Base-by-base conservation (phyloP, 371 early-diverging fungal species). In the Smittium culicis region DNA sequence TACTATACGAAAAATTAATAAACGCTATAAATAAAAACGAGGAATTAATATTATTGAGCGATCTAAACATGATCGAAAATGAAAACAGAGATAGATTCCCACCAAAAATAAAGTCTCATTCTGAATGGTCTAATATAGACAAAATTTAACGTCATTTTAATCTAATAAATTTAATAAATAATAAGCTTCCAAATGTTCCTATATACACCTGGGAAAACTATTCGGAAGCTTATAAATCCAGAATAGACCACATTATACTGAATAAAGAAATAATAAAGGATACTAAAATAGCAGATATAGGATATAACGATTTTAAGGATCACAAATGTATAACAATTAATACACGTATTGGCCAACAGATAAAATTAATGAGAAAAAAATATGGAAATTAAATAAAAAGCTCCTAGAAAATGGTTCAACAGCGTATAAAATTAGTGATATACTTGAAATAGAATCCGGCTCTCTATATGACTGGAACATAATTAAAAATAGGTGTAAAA, bases 231-330 rank as follows among this genome's bases (percentile, higher is more conserved):
- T 33, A n/a, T 33, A 63, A 32, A 33, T 5, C 33, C 5, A 63
- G 63, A 33, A 63, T 63, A 30, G 63, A 63, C 63, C 63, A 63
- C 17, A 63, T 63, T 27, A 31, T 63, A 24, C 17, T 63, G 29
- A 17, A 20, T 63, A 33, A 63, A 63, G 5, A 31, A 5, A 25
- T 24, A 63, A 30, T 3, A n/a, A 14, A 27, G 11, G 2, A 30
- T 8, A 24, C 35, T 2, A 63, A 33, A 63, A 63, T 34, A 31
- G 17, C 32, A 35, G 35, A n/a, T 32, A 32, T 32, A 30, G 5
- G 14, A n/a, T 34, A 2, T 35, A 35, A 35, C n/a, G 34, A 31
- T 24, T 63, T 34, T 33, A 30, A 20, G 24, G 63, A 63, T 33
- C 25, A 63, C n/a, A 63, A 63, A 32, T 24, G n/a, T 27, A 14